Base-by-base conservation (phyloP, 1,284 basidiomycete species). In the Uromyces viciae-fabae region DNA sequence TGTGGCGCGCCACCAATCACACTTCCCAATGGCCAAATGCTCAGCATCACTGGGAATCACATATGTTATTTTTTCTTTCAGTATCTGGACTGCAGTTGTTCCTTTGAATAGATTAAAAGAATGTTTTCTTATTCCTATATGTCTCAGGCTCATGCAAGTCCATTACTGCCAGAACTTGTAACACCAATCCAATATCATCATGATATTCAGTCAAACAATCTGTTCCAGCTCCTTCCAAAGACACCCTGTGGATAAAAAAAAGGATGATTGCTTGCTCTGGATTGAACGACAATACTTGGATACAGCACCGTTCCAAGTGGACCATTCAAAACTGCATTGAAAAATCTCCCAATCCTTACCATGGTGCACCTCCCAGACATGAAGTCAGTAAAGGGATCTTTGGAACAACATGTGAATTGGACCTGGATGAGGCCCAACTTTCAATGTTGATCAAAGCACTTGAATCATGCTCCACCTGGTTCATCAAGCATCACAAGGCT, bases 11-110 rank as follows among this genome's bases (percentile, higher is more conserved):
- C 31, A 22, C 38, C 38, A 22, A 54, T 75, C 31, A 4, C n/a
- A 33, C 36, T 75, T n/a, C 38, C 56, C 38, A 60, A 75, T 46
- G 73, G 73, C 3, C 56, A 19, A 62, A 42, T 75, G 56, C 40
- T 75, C 7, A 75, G 28, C 36, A 49, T 31, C 56, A 75, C 28
- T 75, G 73, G 56, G 19, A 60, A 75, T 60, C 56, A 4, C 22
- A 38, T 75, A 25, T 9, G 56, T 75, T 28, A n/a, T n/a, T n/a
- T n/a, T n/a, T n/a, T n/a, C n/a, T n/a, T n/a, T n/a, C n/a, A n/a
- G n/a, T n/a, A n/a, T n/a, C n/a, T n/a, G n/a, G n/a, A n/a, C n/a
- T n/a, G n/a, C n/a, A n/a, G n/a, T n/a, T n/a, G n/a, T n/a, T n/a
- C n/a, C n/a, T n/a, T n/a, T n/a, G n/a, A n/a, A n/a, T n/a, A n/a